Evolutionary conservation across 306 rosid genomes (phyloP), one percentile per base, ranked within the genome.

Genomic region (Lathyrus aphaca): DNA sequence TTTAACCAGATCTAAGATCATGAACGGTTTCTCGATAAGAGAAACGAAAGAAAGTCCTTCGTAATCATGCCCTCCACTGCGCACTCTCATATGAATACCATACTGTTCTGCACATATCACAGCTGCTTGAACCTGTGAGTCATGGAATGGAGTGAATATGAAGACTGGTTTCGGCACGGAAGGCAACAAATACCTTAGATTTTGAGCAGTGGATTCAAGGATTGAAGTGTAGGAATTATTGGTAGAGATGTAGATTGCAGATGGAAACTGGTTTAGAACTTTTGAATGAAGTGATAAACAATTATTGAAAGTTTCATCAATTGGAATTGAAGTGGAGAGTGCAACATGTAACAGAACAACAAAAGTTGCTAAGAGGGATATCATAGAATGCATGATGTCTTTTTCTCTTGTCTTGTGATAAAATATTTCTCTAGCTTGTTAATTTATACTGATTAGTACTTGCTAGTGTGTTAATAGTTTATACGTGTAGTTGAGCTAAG

Each of bases 201-300:
- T 91, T 66, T 86, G 87, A 6, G 95, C 97, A 5, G 89, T 82
- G 60, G 92, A 86, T 29, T 83, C 86, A 11, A 91, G 86, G 63
- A 85, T 45, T 0, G 95, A 54, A 27, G 73, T 80, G 77, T 61
- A 91, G 40, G 84, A 60, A 10, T 74, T 42, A 64, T 83, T 79
- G 23, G n/a, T 67, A 2, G 82, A 83, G 25, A 89, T 75, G 82
- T 82, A 80, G 15, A 91, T 73, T 59, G 83, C 29, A 4, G 61
- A 69, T 23, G 87, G 63, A 71, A 82, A 81, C 51, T 82, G 85
- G 19, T 82, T 63, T 48, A 84, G 57, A 46, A 27, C 39, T 5
- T 63, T 62, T 25, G 88, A 81, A 35, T 82, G 77, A 6, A 32
- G 18, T 55, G 77, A 71, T 55, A 90, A 71, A 59, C 96, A 87